phyloP scores from a whole-genome alignment of 2,329 filamentous ascomycete genomes.

The Penicillium corylophilum region DNA sequence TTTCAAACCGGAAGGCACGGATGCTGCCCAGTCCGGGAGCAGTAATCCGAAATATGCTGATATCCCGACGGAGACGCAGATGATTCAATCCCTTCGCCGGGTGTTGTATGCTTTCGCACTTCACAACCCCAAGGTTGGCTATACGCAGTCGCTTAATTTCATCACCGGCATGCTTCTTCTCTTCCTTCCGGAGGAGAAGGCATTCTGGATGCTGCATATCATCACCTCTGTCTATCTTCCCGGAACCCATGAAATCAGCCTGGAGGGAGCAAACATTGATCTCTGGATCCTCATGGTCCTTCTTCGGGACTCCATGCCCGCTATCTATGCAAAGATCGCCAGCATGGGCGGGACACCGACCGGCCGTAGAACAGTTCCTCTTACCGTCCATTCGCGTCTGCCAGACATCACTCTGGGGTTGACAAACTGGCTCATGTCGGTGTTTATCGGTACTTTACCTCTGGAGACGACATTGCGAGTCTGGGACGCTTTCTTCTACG shows the following conservation, averaged over 20 bases:
- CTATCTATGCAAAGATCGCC: slow-evolving; percentile 84
- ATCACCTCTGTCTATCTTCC: slow-evolving; percentile 86
- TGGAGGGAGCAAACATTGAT: slow-evolving; percentile 91
- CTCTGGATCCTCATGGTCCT: slow-evolving; percentile 88
- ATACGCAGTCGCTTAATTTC: slow-evolving; percentile 95
- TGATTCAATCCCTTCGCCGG: slow-evolving; percentile 77
- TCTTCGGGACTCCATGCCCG: slow-evolving; percentile 77
- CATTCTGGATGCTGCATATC: slow-evolving; percentile 90
- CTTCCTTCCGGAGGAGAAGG: slow-evolving; percentile 88
- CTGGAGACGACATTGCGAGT: slow-evolving; percentile 89
- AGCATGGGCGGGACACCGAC: slow-evolving; percentile 55
- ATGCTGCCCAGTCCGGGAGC: slow-evolving; percentile 27
- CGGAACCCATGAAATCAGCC: slow-evolving; percentile 83
- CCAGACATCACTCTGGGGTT: slow-evolving; percentile 90
- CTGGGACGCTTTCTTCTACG: slow-evolving; percentile 95
- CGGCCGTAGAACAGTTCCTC: slow-evolving; percentile 43
- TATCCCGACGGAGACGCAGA: slow-evolving; percentile 64
- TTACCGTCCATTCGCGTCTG: slow-evolving; percentile 54
- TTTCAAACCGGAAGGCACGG: slow-evolving; percentile 67
- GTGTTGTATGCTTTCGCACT: slow-evolving; percentile 88
- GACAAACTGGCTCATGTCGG: slow-evolving; percentile 97
- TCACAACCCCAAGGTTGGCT: slow-evolving; percentile 87
- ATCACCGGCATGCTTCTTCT: slow-evolving; percentile 84
- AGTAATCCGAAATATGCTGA: slow-evolving; percentile 37
- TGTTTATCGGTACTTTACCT: slow-evolving; percentile 88